Evolutionary conservation across 345 rosid genomes (phyloP).

Genomic region (Citrus hindsii): DNA sequence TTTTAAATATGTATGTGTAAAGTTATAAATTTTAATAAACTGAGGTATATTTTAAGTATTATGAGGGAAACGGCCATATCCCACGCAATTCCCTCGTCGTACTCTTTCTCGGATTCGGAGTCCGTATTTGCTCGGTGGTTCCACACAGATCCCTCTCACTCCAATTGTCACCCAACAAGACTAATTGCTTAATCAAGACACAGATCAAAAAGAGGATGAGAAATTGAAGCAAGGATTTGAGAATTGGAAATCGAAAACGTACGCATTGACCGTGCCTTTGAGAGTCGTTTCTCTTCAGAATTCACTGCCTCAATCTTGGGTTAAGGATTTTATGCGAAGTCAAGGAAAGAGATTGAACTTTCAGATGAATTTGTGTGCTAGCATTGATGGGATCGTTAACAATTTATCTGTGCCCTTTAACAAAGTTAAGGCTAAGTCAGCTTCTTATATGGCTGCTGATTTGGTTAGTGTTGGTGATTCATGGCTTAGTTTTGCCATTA

Average conservation of each 20-base stretch:
- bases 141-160: constrained; percentile 28
- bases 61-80: no score
- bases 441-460: no score
- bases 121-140: constrained; percentile 7
- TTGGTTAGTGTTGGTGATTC: no score
- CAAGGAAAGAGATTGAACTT: constrained; percentile 75
- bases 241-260: constrained; percentile 42
- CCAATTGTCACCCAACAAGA: neutral
- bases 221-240: constrained; percentile 58
- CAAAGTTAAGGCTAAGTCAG: no score
- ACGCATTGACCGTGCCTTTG: no score
- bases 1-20: no score
- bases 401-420: constrained; percentile 34
- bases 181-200: neutral
- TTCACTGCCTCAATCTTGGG: neutral
- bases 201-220: constrained; percentile 31
- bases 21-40: no score
- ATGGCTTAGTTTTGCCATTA: no score
- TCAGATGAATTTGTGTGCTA: constrained; percentile 38
- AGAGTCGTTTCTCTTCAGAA: no score
- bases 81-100: no score
- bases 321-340: constrained; percentile 70
- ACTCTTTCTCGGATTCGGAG: no score
- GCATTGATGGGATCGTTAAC: constrained; percentile 57
- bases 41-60: no score